Evolutionary conservation across 352 stramenopile genomes (phyloP), one percentile per base, ranked within the genome.

Genomic region (Phytophthora pseudosyringae): DNA sequence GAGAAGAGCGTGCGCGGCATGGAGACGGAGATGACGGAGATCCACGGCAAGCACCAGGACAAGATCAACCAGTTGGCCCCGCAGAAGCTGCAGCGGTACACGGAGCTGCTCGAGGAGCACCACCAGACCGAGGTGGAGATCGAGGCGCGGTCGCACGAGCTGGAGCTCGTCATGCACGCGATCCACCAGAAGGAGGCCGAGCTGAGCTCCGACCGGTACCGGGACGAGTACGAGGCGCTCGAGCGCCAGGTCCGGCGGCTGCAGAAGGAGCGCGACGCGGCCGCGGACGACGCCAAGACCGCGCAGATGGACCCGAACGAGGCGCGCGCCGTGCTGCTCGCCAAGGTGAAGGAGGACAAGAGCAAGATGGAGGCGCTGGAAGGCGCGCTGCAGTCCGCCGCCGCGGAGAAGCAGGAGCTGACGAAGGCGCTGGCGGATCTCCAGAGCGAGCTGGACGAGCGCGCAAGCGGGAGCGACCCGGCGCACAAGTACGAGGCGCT

Each of bases 21-120:
- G 78, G 83, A 98, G 32, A 51, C 82, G 16, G 90, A 91, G 43
- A 94, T 93, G 59, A 75, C 80, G 32, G 73, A 92, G 36, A 84
- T 97, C 44, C 89, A 93, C 52, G 71, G 77, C 43, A 84, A 91
- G 57, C 83, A 93, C 35, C 75, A 97, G 53, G 80, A 84, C 35
- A 94, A 96, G 69, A 96, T 98, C 67, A 96, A 97, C 57, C 75
- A 93, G 32, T 71, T 97, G 9, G 91, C 90, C 29, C 86, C 91
- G n/a, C 78, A 89, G 12, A 94, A 96, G 64, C 73, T 97, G 12
- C 62, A 91, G 33, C 73, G 80, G 16, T 97, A 97, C 82, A 77
- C 88, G 28, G 79, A 88, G 38, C 41, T 93, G 32, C 67, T 93
- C 3, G 80, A 88, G 35, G 84, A 96, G 62, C 76, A 93, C 54